Percentiles rank a stretch among this genome's conserved stretches.
phyloP scores from a whole-genome alignment of 2,329 filamentous ascomycete genomes.

The Apiospora sp. region DNA sequence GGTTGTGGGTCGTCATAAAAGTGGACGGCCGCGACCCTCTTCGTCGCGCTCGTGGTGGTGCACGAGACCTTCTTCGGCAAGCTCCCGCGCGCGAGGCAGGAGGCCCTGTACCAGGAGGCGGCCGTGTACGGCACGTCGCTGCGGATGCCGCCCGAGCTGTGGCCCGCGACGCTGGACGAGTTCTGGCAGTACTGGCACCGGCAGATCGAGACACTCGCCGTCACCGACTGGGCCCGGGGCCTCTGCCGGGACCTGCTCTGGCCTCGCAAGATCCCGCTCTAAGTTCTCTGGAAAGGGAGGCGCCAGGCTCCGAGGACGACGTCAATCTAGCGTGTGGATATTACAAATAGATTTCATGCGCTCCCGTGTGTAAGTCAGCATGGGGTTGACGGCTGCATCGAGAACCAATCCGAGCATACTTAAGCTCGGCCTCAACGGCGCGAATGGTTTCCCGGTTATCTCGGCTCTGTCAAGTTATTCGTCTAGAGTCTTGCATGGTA shows the following conservation, averaged over 20 bases:
- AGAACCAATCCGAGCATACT: not conserved
- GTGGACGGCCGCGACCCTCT: too few relatives aligned
- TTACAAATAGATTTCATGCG: too few relatives aligned
- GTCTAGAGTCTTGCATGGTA: not conserved
- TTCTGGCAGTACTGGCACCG: slow-evolving; percentile 50
- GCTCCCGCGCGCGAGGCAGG: slow-evolving; percentile 26
- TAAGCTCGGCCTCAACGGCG: not conserved
- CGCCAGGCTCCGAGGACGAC: not conserved
- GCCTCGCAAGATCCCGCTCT: slow-evolving; percentile 39
- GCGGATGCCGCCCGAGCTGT: slow-evolving; percentile 40
- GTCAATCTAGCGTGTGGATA: not conserved
- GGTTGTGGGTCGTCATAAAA: too few relatives aligned
- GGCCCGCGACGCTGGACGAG: slow-evolving; percentile 43
- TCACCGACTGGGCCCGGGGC: slow-evolving; percentile 41
- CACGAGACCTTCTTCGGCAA: too few relatives aligned
- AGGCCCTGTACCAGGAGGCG: slow-evolving; percentile 30
- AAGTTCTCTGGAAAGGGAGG: not conserved
- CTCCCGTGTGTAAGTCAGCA: not conserved
- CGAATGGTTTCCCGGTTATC: not conserved
- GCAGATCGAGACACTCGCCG: slow-evolving; percentile 42
- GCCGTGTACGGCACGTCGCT: too few relatives aligned
- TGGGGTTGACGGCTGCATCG: not conserved
- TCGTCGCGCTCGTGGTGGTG: too few relatives aligned
- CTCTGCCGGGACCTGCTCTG: slow-evolving; percentile 41
- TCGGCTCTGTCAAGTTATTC: not conserved